Percentiles rank a stretch among this genome's conserved stretches.
These are phyloP conservation scores for Arctium lappa DNA, from an alignment of 129 eudicot genomes.

Conservation along the genomic window DNA sequence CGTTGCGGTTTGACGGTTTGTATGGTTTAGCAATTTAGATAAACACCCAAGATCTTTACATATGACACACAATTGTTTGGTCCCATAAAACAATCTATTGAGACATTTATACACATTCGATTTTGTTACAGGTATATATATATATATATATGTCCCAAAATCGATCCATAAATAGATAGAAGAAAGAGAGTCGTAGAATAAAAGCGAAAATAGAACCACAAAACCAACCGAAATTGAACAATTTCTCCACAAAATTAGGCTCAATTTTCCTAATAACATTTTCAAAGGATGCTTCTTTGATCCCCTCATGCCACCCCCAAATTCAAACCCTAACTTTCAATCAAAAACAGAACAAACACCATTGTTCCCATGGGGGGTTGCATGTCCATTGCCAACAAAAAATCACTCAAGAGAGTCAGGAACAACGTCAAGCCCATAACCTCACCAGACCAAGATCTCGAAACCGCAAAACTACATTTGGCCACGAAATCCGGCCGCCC, in stretches of 20 bases:
- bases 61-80: no score
- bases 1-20: no score
- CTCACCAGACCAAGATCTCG: conserved; percentile 2
- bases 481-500: conserved; percentile 24
- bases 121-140: not conserved
- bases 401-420: conserved; percentile 33
- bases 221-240: conserved; percentile 14
- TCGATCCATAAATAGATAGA: not conserved
- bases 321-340: conserved; percentile 25
- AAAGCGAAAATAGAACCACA: conserved; percentile 21
- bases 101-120: no score
- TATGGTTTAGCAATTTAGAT: no score
- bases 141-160: not conserved
- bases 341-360: conserved; percentile 14
- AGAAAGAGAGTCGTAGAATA: conserved; percentile 12
- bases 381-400: conserved; percentile 53
- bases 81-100: no score
- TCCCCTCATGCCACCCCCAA: conserved; percentile 39
- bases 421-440: conserved; percentile 27
- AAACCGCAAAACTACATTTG: conserved; percentile 15
- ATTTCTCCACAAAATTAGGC: conserved; percentile 30
- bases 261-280: conserved; percentile 31
- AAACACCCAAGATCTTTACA: no score
- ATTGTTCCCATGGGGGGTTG: conserved; percentile 70
- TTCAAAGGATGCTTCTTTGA: conserved; percentile 27